Evolutionary conservation across 1,139 yeast species (phyloP).

Genomic region (Sugiyamaella sp.): DNA sequence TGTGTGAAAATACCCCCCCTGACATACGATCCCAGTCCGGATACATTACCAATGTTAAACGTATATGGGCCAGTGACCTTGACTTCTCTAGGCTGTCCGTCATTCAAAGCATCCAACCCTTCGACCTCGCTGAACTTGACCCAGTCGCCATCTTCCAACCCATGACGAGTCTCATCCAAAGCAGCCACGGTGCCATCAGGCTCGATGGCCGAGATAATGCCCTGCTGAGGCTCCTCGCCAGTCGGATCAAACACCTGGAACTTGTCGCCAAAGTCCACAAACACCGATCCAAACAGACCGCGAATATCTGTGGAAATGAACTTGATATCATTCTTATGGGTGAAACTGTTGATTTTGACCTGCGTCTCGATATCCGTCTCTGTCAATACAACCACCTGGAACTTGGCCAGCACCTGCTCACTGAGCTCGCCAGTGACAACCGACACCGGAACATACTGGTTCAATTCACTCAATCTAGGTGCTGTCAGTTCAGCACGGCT

Average conservation of each 20-base stretch:
- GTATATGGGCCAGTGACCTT: slow-evolving; percentile 94
- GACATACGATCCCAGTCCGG: slow-evolving; percentile 63
- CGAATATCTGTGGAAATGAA: slow-evolving; percentile 80
- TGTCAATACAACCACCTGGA: slow-evolving; percentile 83
- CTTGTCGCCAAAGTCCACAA: slow-evolving; percentile 85
- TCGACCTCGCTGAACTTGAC: slow-evolving; percentile 88
- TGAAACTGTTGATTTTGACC: slow-evolving; percentile 69
- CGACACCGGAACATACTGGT: slow-evolving; percentile 86
- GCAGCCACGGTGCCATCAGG: slow-evolving; percentile 89
- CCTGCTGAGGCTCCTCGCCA: slow-evolving; percentile 90
- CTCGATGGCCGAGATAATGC: slow-evolving; percentile 88
- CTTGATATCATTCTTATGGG: slow-evolving; percentile 74
- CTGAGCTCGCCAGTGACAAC: slow-evolving; percentile 55
- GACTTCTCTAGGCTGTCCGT: slow-evolving; percentile 70
- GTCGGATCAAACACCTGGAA: slow-evolving; percentile 82
- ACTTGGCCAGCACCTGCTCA: slow-evolving; percentile 53
- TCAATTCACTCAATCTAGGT: slow-evolving; percentile 73
- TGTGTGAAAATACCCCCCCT: slow-evolving; percentile 92
- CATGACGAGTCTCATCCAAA: slow-evolving; percentile 90
- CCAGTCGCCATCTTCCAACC: slow-evolving; percentile 87
- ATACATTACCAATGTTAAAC: slow-evolving; percentile 62
- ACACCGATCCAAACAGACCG: slow-evolving; percentile 86
- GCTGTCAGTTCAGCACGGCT: slow-evolving; percentile 76
- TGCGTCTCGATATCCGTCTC: slow-evolving; percentile 76
- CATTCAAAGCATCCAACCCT: slow-evolving; percentile 66